These are phyloP conservation scores for Avena insularis DNA, from an alignment of 176 grass and related monocot genomes.

Conservation along the genomic window DNA sequence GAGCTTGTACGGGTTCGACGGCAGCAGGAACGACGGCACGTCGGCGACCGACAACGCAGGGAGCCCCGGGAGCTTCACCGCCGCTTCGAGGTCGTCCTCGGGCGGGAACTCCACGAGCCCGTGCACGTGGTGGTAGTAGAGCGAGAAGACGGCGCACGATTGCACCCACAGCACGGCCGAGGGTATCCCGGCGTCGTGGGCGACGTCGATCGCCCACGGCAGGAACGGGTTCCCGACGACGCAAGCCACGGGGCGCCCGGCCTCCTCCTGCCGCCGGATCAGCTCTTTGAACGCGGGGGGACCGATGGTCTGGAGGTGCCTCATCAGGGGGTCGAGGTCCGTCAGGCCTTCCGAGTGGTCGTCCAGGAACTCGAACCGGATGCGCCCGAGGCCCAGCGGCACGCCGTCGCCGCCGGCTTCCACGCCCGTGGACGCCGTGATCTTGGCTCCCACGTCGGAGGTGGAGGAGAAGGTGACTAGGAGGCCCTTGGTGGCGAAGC, in stretches of 20 bases:
- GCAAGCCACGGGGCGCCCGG: constrained; percentile 63
- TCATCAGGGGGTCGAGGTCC: constrained; percentile 46
- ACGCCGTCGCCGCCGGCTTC: constrained; percentile 31
- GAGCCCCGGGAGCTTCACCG: constrained; percentile 53
- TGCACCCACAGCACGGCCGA: constrained; percentile 82
- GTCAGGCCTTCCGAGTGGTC: not conserved
- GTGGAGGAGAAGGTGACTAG: constrained; percentile 68
- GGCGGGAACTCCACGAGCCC: constrained; percentile 52
- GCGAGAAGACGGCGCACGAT: constrained; percentile 73
- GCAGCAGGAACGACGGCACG: constrained; percentile 75
- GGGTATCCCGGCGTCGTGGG: constrained; percentile 59
- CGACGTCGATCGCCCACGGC: constrained; percentile 64
- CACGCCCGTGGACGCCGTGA: constrained; percentile 37
- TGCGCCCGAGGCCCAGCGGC: constrained; percentile 46
- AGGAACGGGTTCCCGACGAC: constrained; percentile 76
- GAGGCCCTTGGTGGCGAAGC: constrained; percentile 69
- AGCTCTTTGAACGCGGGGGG: constrained; percentile 39
- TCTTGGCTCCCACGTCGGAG: constrained; percentile 37
- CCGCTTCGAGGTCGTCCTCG: constrained; percentile 46
- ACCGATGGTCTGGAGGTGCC: constrained; percentile 36
- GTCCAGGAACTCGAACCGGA: constrained; percentile 80
- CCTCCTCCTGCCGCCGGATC: constrained; percentile 48
- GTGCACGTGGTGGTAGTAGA: constrained; percentile 73
- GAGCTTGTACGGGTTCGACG: constrained; percentile 55
- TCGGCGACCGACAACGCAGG: constrained; percentile 57